Conservation (phyloP, 2,329 filamentous ascomycete genomes). For the Colletotrichum sansevieriae region DNA sequence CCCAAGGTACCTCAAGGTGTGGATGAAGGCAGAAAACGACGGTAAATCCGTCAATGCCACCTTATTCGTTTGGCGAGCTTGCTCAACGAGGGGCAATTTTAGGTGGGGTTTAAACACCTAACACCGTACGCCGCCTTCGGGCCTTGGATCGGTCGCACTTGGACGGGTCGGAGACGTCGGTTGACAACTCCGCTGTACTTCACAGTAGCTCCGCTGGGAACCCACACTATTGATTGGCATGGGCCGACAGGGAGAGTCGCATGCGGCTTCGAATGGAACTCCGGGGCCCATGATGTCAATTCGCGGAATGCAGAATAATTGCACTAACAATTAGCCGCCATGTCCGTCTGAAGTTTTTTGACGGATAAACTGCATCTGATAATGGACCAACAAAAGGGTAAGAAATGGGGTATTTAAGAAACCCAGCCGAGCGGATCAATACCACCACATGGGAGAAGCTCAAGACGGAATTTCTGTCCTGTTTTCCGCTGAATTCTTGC, state of each 20-base stretch:
- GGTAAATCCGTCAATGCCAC: slow-evolving; percentile 28
- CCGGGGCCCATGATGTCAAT: slow-evolving; percentile 34
- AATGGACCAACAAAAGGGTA: slow-evolving; percentile 20
- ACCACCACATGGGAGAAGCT: slow-evolving; percentile 23
- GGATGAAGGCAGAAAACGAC: slow-evolving; percentile 24
- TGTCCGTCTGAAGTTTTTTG: slow-evolving; percentile 26
- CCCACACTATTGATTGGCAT: slow-evolving; percentile 39
- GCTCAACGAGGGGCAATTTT: slow-evolving; percentile 33
- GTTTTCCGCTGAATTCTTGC: slow-evolving; percentile 30
- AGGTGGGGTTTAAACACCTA: slow-evolving; percentile 34
- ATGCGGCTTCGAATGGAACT: slow-evolving; percentile 4
- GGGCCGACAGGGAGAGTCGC: slow-evolving; percentile 25
- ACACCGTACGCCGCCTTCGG: slow-evolving; percentile 38
- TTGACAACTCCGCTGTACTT: slow-evolving; percentile 36
- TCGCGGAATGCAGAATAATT: slow-evolving; percentile 17
- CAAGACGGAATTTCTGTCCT: slow-evolving; percentile 35
- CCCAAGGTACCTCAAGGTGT: slow-evolving; percentile 37
- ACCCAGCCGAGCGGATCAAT: slow-evolving; percentile 25
- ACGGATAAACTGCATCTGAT: slow-evolving; percentile 34
- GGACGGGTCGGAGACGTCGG: slow-evolving; percentile 36
- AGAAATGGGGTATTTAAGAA: slow-evolving; percentile 2
- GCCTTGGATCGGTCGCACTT: slow-evolving; percentile 37
- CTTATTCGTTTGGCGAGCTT: slow-evolving; percentile 3
- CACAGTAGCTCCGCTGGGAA: slow-evolving; percentile 39
- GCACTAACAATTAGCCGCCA: slow-evolving; percentile 29